Evolutionary conservation across 2,329 filamentous ascomycete genomes (phyloP).

Genomic region (Pseudogymnoascus sp.): DNA sequence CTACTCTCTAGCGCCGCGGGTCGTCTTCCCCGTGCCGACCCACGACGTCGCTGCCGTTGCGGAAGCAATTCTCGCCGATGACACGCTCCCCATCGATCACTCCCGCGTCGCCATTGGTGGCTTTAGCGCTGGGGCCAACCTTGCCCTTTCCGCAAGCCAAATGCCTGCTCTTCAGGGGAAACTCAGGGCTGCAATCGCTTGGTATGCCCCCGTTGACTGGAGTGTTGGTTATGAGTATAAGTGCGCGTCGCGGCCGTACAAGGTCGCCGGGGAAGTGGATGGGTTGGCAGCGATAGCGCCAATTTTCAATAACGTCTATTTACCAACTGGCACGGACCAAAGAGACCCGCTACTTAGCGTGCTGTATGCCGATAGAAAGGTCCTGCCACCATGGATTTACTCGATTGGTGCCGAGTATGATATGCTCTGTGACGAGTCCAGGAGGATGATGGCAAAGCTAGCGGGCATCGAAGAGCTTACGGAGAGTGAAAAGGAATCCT

Average conservation of each 20-base stretch:
- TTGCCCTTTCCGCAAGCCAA: conserved; percentile 36
- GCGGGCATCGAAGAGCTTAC: conserved; percentile 13
- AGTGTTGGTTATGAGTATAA: conserved; percentile 28
- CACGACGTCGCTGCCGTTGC: conserved; percentile 39
- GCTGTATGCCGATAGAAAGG: conserved; percentile 17
- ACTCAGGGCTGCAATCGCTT: conserved; percentile 33
- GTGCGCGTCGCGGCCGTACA: conserved; percentile 27
- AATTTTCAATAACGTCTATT: conserved; percentile 19
- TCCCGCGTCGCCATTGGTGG: conserved; percentile 36
- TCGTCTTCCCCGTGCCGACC: conserved; percentile 37
- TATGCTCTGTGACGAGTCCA: conserved; percentile 21
- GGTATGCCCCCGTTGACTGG: conserved; percentile 39
- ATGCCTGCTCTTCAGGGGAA: conserved; percentile 28
- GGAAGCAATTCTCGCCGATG: conserved; percentile 35
- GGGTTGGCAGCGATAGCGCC: conserved; percentile 15
- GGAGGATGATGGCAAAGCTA: conserved; percentile 15
- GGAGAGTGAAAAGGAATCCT: neutral
- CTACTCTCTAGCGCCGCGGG: conserved; percentile 39
- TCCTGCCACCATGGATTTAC: conserved; percentile 20
- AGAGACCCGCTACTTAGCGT: conserved; percentile 21
- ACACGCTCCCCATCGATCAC: conserved; percentile 38
- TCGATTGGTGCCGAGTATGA: conserved; percentile 24
- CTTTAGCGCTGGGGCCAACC: conserved; percentile 44
- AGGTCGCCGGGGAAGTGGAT: conserved; percentile 19
- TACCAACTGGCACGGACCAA: conserved; percentile 19